These are phyloP conservation scores for Lachancea dasiensis DNA, from an alignment of 805 yeast species.

Conservation along the genomic window DNA sequence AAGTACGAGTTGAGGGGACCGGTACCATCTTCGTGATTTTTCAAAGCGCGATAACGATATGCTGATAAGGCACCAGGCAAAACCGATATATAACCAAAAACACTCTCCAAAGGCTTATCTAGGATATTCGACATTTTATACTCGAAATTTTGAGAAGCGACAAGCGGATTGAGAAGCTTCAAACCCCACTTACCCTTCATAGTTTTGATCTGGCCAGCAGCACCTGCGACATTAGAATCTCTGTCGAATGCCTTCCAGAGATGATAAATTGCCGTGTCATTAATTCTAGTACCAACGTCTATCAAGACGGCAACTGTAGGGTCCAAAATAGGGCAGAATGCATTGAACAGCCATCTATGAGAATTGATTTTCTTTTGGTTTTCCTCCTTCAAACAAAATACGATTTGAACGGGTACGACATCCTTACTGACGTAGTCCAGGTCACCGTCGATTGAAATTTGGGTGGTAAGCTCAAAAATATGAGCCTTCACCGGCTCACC, in stretches of 20 bases:
- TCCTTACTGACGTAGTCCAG: conserved; percentile 86
- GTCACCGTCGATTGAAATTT: conserved; percentile 84
- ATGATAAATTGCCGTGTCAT: conserved; percentile 78
- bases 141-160: conserved; percentile 94
- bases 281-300: conserved; percentile 98
- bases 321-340: conserved; percentile 83
- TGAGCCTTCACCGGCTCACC: conserved; percentile 90
- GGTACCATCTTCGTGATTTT: conserved; percentile 80
- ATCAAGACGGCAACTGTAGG: conserved; percentile 85
- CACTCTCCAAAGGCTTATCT: conserved; percentile 90
- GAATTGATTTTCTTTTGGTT: conserved; percentile 94
- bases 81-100: conserved; percentile 88
- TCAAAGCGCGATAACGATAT: conserved; percentile 80
- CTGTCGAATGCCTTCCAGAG: conserved; percentile 96
- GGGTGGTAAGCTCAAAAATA: conserved; percentile 93
- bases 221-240: conserved; percentile 97
- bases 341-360: conserved; percentile 96
- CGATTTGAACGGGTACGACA: conserved; percentile 88
- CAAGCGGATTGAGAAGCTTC: conserved; percentile 81
- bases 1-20: conserved; percentile 89
- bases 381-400: conserved; percentile 87
- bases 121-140: conserved; percentile 94
- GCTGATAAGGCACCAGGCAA: conserved; percentile 96
- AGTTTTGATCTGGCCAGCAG: conserved; percentile 95
- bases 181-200: conserved; percentile 87